A percentile compares a stretch with the other conserved stretches of the same genome.
Evolutionary conservation across 148 eudicot species (phyloP).

Genomic region (Camellia japonica): DNA sequence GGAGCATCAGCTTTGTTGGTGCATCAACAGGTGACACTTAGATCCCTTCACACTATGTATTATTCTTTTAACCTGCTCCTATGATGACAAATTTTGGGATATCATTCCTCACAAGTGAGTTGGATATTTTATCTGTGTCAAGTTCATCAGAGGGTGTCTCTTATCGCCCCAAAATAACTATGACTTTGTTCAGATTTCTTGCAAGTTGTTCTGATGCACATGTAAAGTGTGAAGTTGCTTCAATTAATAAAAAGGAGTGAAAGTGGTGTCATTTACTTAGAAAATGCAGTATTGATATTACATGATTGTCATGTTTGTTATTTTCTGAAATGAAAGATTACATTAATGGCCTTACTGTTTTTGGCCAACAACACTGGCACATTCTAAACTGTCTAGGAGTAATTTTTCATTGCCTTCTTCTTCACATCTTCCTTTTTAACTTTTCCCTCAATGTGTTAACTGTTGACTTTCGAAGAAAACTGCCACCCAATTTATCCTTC

Average conservation of each 20-base stretch:
- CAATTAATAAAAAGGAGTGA: neutral
- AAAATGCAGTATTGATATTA: neutral
- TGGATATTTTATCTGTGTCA: neutral
- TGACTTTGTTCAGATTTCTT: neutral
- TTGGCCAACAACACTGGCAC: too few species aligned
- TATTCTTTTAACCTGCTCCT: neutral
- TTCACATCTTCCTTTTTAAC: neutral
- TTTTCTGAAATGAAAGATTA: neutral
- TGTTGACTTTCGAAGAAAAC: neutral
- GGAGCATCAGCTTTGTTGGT: slow-evolving; percentile 82
- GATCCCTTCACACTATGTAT: slow-evolving; percentile 11
- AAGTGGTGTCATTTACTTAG: neutral
- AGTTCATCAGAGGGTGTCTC: neutral
- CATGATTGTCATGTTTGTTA: neutral
- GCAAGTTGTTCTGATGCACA: neutral
- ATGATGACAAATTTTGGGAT: neutral
- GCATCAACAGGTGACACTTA: slow-evolving; percentile 52
- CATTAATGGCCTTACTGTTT: neutral
- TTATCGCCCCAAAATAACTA: neutral
- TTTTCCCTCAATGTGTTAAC: neutral
- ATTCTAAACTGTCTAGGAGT: neutral
- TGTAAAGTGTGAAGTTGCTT: neutral
- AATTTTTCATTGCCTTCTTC: neutral
- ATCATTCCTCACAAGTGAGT: neutral
- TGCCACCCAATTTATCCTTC: neutral